Conservation (phyloP, 495 filamentous ascomycete species). For the Podospora pseudoanserina region DNA sequence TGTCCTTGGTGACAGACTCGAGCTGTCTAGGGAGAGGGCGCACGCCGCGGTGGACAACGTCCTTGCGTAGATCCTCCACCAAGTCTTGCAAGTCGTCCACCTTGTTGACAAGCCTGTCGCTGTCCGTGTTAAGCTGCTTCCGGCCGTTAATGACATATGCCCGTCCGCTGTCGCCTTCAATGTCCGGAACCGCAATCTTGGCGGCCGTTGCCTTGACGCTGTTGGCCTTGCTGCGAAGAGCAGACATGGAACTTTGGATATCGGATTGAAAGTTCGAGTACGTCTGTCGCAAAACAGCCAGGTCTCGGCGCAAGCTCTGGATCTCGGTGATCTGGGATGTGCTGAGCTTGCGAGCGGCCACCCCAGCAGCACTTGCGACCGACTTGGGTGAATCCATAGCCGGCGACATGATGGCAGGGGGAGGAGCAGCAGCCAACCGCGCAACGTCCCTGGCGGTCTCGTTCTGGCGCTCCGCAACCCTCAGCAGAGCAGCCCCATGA, state of each 20-base stretch:
- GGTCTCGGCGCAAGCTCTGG: constrained; percentile 78
- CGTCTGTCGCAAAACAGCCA: constrained; percentile 89
- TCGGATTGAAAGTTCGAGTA: constrained; percentile 87
- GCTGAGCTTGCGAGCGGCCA: constrained; percentile 36
- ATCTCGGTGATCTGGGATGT: constrained; percentile 65
- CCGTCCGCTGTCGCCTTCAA: constrained; percentile 69
- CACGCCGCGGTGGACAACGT: constrained; percentile 90
- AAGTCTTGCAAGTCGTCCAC: constrained; percentile 96
- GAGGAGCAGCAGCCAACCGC: constrained; percentile 66
- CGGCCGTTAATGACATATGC: constrained; percentile 81
- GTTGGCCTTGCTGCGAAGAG: constrained; percentile 72
- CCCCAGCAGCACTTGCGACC: constrained; percentile 12
- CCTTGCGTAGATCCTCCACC: constrained; percentile 95
- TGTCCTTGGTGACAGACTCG: constrained; percentile 81
- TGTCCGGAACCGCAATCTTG: constrained; percentile 59
- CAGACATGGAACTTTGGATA: constrained; percentile 79
- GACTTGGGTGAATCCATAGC: constrained; percentile 34
- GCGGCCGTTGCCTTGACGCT: constrained; percentile 72
- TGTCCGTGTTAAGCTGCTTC: constrained; percentile 76
- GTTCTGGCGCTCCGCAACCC: constrained; percentile 88
- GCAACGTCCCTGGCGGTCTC: constrained; percentile 90
- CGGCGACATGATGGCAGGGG: constrained; percentile 39
- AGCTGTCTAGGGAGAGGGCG: constrained; percentile 89
- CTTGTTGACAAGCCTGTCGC: constrained; percentile 78
- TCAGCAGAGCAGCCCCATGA: constrained; percentile 72